Percentiles rank a stretch among this genome's conserved stretches.
Conservation (phyloP, 139 green algal genomes). For the Coccomyxa sp. region DNA sequence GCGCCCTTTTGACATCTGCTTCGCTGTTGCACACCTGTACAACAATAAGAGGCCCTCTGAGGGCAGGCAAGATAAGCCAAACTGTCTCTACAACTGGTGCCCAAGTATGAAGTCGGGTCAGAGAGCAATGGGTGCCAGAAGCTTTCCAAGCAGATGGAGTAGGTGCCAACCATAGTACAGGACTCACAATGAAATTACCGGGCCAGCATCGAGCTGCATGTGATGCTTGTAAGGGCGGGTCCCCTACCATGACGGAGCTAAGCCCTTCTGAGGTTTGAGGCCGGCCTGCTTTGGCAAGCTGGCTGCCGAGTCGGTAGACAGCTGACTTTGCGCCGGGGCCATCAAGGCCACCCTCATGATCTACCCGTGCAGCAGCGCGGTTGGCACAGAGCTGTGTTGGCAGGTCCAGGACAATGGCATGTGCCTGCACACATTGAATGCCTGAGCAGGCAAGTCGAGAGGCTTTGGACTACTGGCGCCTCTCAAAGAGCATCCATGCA, state of each 20-base stretch:
- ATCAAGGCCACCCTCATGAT: constrained; percentile 59
- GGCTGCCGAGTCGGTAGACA: constrained; percentile 25
- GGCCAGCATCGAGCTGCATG: no score
- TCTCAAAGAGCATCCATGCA: no score
- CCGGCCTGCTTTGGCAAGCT: constrained; percentile 19
- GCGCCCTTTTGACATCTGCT: constrained; percentile 28
- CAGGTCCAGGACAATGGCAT: constrained; percentile 53
- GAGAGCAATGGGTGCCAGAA: not conserved
- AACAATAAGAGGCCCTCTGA: not conserved
- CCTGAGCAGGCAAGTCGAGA: no score
- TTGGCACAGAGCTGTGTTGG: constrained; percentile 31
- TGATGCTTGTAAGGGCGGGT: no score
- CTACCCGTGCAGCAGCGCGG: constrained; percentile 27
- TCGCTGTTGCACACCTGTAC: constrained; percentile 27
- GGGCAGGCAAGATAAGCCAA: no score
- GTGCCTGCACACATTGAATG: constrained; percentile 10
- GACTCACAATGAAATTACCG: no score
- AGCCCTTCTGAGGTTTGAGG: constrained; percentile 43
- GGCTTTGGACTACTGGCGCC: no score
- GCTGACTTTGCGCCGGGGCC: constrained; percentile 21
- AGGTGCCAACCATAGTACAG: no score
- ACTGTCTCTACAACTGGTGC: no score
- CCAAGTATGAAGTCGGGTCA: no score
- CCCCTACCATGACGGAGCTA: constrained; percentile 35
- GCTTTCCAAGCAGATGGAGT: no score